Percentiles rank a stretch among this genome's conserved stretches.
phyloP scores from a whole-genome alignment of 345 rosid genomes.

The Dovyalis caffra region DNA sequence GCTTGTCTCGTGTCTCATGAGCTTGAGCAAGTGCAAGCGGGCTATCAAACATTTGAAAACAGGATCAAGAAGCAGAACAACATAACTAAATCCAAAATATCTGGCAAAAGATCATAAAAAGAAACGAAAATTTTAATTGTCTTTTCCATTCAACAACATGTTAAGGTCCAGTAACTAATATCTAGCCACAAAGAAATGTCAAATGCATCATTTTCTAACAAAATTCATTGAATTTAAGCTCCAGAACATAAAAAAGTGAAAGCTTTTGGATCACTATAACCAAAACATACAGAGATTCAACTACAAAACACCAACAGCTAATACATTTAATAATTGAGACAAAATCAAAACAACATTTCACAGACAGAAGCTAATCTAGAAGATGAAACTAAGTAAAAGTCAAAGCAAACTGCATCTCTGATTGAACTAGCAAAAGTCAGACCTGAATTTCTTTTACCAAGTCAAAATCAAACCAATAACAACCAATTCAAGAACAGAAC shows the following conservation, averaged over 20 bases:
- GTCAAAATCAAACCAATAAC: not conserved
- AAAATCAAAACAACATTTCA: not conserved
- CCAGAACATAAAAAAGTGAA: not conserved
- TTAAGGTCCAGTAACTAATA: not conserved
- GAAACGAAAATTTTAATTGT: not conserved
- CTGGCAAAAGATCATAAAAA: not conserved
- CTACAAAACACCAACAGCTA: not conserved
- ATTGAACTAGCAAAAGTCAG: not conserved
- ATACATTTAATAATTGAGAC: not conserved
- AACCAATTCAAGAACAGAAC: not conserved
- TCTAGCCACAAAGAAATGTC: not conserved
- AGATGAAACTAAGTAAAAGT: not conserved
- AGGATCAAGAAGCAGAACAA: slow-evolving; percentile 13
- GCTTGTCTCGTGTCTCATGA: slow-evolving; percentile 81
- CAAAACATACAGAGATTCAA: not conserved
- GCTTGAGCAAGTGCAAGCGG: slow-evolving; percentile 99
- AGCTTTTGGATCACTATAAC: not conserved
- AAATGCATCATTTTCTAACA: not conserved
- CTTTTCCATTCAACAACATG: not conserved
- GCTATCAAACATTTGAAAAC: slow-evolving; percentile 53
- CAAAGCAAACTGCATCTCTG: not conserved
- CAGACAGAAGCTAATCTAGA: not conserved
- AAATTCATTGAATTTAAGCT: not conserved
- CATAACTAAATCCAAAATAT: slow-evolving; percentile 3
- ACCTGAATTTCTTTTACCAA: not conserved